Evolutionary conservation across 2,329 filamentous ascomycete species (phyloP).

Genomic region (Didymella keratinophila): DNA sequence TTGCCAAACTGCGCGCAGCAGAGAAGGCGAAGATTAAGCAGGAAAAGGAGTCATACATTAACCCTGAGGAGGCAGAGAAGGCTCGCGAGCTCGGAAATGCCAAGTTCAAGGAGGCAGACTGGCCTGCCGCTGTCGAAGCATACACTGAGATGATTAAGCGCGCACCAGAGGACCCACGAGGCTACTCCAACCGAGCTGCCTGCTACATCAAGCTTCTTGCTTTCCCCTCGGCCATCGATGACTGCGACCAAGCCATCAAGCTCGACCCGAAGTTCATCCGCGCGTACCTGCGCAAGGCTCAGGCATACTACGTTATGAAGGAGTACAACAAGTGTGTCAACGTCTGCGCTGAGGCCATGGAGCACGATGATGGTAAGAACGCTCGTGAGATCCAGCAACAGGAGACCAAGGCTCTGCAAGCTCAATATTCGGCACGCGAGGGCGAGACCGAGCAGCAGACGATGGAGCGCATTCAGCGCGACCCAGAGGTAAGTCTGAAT

Average conservation of each 20-base stretch:
- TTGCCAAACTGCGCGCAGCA: constrained; percentile 87
- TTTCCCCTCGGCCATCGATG: constrained; percentile 90
- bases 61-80: constrained; percentile 91
- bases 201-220: constrained; percentile 96
- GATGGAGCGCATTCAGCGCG: constrained; percentile 84
- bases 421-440: constrained; percentile 89
- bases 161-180: constrained; percentile 87
- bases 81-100: constrained; percentile 93
- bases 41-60: constrained; percentile 81
- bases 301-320: constrained; percentile 96
- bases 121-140: constrained; percentile 91
- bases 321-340: constrained; percentile 97
- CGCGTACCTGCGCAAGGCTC: constrained; percentile 94
- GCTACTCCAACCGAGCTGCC: constrained; percentile 96
- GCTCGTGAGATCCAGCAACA: constrained; percentile 91
- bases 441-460: constrained; percentile 98
- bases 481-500: constrained; percentile 77
- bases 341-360: constrained; percentile 80
- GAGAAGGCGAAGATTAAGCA: constrained; percentile 84
- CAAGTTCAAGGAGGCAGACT: constrained; percentile 97
- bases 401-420: constrained; percentile 88
- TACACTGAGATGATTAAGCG: constrained; percentile 98
- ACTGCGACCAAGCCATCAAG: constrained; percentile 91
- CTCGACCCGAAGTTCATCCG: constrained; percentile 91
- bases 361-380: constrained; percentile 83